Evolutionary conservation across 2,329 filamentous ascomycete genomes (phyloP).

Genomic region (Xylariaceae sp.): DNA sequence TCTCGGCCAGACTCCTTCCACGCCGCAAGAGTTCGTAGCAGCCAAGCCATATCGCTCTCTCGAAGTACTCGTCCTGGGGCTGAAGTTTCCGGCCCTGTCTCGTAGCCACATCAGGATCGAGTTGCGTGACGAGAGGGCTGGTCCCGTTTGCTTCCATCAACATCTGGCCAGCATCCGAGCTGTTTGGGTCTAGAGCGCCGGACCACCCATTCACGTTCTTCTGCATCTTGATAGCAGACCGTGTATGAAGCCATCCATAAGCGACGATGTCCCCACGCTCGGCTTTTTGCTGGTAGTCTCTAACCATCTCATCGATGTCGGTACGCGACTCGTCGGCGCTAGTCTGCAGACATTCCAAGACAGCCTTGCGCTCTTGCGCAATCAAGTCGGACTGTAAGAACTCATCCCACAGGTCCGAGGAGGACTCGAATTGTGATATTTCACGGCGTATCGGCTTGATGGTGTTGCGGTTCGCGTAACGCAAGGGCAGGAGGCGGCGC

Average conservation of each 20-base stretch:
- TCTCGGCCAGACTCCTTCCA: conserved; percentile 65
- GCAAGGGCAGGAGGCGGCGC: conserved; percentile 62
- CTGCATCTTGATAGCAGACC: conserved; percentile 79
- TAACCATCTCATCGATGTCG: conserved; percentile 67
- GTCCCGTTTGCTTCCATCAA: conserved; percentile 51
- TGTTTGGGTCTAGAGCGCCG: conserved; percentile 56
- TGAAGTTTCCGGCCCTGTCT: conserved; percentile 72
- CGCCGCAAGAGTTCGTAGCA: conserved; percentile 88
- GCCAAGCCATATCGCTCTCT: conserved; percentile 86
- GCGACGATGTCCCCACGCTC: conserved; percentile 76
- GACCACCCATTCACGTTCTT: conserved; percentile 70
- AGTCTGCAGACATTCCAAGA: conserved; percentile 80
- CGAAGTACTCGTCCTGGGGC: conserved; percentile 78
- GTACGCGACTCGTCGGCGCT: conserved; percentile 59
- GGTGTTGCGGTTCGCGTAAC: conserved; percentile 41
- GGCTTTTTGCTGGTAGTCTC: conserved; percentile 66
- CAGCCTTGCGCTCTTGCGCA: conserved; percentile 69
- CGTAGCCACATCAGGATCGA: conserved; percentile 85
- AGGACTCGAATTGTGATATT: conserved; percentile 19
- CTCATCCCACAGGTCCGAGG: conserved; percentile 49
- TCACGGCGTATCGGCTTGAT: conserved; percentile 29
- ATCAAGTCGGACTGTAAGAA: conserved; percentile 67
- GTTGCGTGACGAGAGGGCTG: conserved; percentile 68
- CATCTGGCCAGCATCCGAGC: conserved; percentile 46
- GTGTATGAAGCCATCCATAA: conserved; percentile 88